phyloP scores from a whole-genome alignment of 225 moss, liverwort and hornwort genomes.

The Rhytidiadelphus loreus region DNA sequence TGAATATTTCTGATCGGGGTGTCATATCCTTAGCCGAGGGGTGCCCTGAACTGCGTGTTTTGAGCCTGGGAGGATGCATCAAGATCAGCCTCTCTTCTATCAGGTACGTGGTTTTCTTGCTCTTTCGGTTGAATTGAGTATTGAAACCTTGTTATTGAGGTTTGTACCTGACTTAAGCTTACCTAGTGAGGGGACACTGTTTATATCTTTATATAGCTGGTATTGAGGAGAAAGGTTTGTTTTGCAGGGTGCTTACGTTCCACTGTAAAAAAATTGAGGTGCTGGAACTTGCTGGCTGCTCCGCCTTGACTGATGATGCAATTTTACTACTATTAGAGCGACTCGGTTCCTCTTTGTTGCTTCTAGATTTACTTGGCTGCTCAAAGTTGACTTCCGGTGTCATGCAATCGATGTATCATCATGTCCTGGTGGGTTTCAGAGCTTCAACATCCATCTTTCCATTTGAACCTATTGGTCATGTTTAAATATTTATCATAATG shows the following conservation, averaged over 20 bases:
- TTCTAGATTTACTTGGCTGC: slow-evolving; percentile 71
- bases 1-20: slow-evolving; percentile 52
- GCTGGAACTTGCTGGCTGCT: slow-evolving; percentile 58
- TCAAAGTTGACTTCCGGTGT: slow-evolving; percentile 36
- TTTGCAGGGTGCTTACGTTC: slow-evolving; percentile 73
- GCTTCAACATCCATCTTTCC: not conserved
- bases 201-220: not conserved
- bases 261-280: slow-evolving; percentile 74
- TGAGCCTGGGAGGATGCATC: slow-evolving; percentile 64
- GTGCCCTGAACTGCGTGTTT: slow-evolving; percentile 60
- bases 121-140: not conserved
- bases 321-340: slow-evolving; percentile 47
- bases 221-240: not conserved
- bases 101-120: slow-evolving; percentile 28
- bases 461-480: not conserved
- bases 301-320: slow-evolving; percentile 43
- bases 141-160: not conserved
- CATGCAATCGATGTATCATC: slow-evolving; percentile 27
- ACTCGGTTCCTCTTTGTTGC: slow-evolving; percentile 46
- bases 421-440: slow-evolving; percentile 40
- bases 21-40: slow-evolving; percentile 72
- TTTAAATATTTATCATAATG: not conserved
- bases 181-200: not conserved
- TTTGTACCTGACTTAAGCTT: not conserved
- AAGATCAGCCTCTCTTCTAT: slow-evolving; percentile 49